Evolutionary conservation across 2,329 filamentous ascomycete genomes (phyloP).

Genomic region (Colletotrichum lupini): DNA sequence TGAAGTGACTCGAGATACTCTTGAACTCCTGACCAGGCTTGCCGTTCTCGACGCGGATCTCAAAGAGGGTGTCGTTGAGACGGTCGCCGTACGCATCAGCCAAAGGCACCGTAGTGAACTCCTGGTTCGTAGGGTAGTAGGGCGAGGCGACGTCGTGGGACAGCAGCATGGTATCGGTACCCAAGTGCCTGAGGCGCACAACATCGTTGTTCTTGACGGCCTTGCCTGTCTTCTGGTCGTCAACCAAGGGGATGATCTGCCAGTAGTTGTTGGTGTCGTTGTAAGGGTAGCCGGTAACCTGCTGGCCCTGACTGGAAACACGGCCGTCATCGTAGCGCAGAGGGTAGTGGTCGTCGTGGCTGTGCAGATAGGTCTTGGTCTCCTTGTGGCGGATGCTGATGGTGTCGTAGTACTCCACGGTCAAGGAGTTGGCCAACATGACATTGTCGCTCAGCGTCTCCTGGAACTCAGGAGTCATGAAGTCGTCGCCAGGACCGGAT

Average conservation of each 20-base stretch:
- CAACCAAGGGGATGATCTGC: slow-evolving; percentile 83
- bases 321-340: slow-evolving; percentile 97
- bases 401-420: slow-evolving; percentile 89
- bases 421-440: slow-evolving; percentile 87
- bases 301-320: slow-evolving; percentile 96
- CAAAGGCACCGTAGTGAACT: slow-evolving; percentile 85
- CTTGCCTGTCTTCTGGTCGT: slow-evolving; percentile 68
- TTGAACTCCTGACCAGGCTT: slow-evolving; percentile 88
- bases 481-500: slow-evolving; percentile 96
- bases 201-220: slow-evolving; percentile 85
- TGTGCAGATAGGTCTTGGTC: slow-evolving; percentile 95
- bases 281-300: slow-evolving; percentile 97
- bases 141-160: slow-evolving; percentile 98
- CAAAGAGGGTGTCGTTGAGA: slow-evolving; percentile 91
- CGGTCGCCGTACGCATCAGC: slow-evolving; percentile 80
- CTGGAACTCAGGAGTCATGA: slow-evolving; percentile 99
- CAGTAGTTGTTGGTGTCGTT: slow-evolving; percentile 99
- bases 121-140: slow-evolving; percentile 96
- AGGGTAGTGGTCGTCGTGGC: slow-evolving; percentile 88
- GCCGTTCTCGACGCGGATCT: slow-evolving; percentile 88
- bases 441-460: slow-evolving; percentile 95
- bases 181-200: slow-evolving; percentile 86
- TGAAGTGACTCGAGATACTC: slow-evolving; percentile 92
- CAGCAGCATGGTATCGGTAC: slow-evolving; percentile 86
- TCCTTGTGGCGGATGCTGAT: slow-evolving; percentile 96